Percentiles rank a stretch among this genome's conserved stretches.
Evolutionary conservation across 2,329 filamentous ascomycete species (phyloP).

Genomic region (Hypomyces rosellus): DNA sequence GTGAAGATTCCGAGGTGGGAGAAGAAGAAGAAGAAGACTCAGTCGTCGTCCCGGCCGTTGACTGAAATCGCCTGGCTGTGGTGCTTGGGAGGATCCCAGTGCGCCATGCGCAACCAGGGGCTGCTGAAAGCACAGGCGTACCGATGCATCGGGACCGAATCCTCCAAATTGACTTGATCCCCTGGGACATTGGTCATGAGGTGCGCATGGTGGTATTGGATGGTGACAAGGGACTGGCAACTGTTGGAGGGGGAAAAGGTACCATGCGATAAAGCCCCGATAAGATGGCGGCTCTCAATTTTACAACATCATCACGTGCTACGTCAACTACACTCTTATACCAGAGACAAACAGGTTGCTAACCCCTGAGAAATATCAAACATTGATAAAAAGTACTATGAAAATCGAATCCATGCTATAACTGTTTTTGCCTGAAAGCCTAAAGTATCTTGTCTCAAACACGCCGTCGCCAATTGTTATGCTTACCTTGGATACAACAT

Average conservation of each 20-base stretch:
- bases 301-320: conserved; percentile 12
- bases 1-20: not conserved
- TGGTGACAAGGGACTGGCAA: not conserved
- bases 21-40: not conserved
- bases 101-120: conserved; percentile 14
- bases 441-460: not conserved
- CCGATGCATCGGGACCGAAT: conserved; percentile 29
- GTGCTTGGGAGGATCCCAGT: not conserved
- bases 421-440: not conserved
- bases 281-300: not conserved
- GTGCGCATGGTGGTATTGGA: conserved; percentile 25
- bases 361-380: not conserved
- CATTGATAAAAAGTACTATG: not conserved
- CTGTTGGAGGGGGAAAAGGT: not conserved
- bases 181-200: conserved; percentile 41
- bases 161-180: conserved; percentile 39
- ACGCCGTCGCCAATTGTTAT: conserved; percentile 1
- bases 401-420: not conserved
- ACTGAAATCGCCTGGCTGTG: not conserved
- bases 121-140: conserved; percentile 17
- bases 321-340: not conserved
- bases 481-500: not conserved
- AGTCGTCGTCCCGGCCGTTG: not conserved
- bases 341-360: not conserved
- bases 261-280: conserved; percentile 8